These are phyloP conservation scores for Wickerhamomyces tratensis DNA, from an alignment of 805 yeast species.

Conservation along the genomic window DNA sequence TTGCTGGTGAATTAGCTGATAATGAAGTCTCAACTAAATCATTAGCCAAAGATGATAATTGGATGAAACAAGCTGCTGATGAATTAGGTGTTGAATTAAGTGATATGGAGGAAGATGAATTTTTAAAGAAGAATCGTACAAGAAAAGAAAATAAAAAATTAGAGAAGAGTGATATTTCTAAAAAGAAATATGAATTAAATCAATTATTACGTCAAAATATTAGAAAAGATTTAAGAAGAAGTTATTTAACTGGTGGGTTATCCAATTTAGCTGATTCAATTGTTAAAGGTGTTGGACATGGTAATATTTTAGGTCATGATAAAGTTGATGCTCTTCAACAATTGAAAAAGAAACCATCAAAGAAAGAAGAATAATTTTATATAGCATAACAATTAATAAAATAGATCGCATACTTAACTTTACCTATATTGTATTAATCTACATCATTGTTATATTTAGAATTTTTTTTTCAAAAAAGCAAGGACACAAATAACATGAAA, in stretches of 20 bases:
- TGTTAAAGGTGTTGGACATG: constrained; percentile 57
- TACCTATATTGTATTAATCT: no score
- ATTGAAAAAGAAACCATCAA: constrained; percentile 23
- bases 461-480: no score
- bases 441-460: no score
- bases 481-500: no score
- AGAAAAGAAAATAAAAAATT: constrained; percentile 44
- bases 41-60: constrained; percentile 56
- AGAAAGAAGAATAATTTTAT: no score
- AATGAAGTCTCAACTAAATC: constrained; percentile 52
- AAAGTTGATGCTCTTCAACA: constrained; percentile 60
- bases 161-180: constrained; percentile 37
- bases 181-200: constrained; percentile 41
- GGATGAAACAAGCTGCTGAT: constrained; percentile 88
- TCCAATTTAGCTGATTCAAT: constrained; percentile 71
- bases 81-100: constrained; percentile 77
- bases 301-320: constrained; percentile 59
- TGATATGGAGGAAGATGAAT: constrained; percentile 65
- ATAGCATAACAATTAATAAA: no score
- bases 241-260: constrained; percentile 73
- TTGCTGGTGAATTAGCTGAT: constrained; percentile 74
- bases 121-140: constrained; percentile 51
- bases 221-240: constrained; percentile 54
- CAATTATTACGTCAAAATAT: constrained; percentile 42
- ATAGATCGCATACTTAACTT: no score